A percentile compares a stretch with the other conserved stretches of the same genome.
Evolutionary conservation across 257 asterid species (phyloP).

Genomic region (Solanum arcanum): DNA sequence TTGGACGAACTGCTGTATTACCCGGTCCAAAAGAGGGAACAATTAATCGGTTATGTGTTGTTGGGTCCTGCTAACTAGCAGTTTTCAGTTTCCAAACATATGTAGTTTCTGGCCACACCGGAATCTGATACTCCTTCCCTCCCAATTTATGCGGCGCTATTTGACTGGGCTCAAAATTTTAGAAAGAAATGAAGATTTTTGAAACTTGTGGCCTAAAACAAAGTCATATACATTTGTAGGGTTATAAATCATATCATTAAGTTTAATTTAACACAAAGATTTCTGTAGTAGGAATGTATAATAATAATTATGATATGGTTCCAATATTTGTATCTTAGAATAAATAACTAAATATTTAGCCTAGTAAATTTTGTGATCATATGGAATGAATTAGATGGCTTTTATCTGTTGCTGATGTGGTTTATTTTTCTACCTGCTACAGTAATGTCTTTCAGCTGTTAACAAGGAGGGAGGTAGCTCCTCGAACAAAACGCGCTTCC

Average conservation of each 20-base stretch:
- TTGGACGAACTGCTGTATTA: not conserved
- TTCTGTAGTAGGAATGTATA: not conserved
- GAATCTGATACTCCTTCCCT: not conserved
- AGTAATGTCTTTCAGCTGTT: constrained; percentile 62
- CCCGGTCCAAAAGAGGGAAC: not conserved
- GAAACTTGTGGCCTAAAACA: not conserved
- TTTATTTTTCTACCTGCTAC: constrained; percentile 27
- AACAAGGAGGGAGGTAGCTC: constrained; percentile 81
- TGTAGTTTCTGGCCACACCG: not conserved
- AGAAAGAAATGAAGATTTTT: not conserved
- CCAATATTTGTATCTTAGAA: not conserved
- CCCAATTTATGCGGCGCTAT: not conserved
- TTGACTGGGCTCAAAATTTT: not conserved
- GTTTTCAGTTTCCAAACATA: not conserved
- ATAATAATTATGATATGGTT: not conserved
- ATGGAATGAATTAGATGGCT: not conserved
- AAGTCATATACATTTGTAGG: not conserved
- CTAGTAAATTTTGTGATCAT: not conserved
- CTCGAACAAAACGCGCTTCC: constrained; percentile 56
- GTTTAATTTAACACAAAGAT: not conserved
- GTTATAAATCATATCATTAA: not conserved
- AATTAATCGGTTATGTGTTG: not conserved
- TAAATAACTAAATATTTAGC: not conserved
- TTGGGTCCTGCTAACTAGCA: not conserved
- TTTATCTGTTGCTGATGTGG: not conserved